These are phyloP conservation scores for Onygenales sp. DNA, from an alignment of 2,329 filamentous ascomycete species.

Conservation along the genomic window DNA sequence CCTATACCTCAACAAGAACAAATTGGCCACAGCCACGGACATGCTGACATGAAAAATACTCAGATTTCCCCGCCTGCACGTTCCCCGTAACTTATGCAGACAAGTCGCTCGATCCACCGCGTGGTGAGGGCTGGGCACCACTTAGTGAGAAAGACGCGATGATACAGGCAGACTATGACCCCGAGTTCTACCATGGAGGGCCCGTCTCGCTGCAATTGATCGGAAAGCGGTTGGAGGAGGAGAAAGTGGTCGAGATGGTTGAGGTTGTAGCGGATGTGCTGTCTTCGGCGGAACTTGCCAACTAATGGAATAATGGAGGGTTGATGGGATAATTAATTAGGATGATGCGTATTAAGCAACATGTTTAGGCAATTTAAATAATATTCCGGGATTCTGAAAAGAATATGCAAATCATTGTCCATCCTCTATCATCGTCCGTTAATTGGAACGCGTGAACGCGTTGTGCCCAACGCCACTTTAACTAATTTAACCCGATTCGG, in stretches of 20 bases:
- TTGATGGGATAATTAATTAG: too few species aligned
- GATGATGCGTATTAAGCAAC: too few species aligned
- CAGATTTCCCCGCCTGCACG: slow-evolving; percentile 18
- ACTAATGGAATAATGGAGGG: too few species aligned
- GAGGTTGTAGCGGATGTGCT: slow-evolving; percentile 23
- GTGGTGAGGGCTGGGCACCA: slow-evolving; percentile 20
- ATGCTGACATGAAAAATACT: slow-evolving; percentile 2
- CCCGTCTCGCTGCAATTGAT: slow-evolving; percentile 21
- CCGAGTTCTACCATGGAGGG: slow-evolving; percentile 22
- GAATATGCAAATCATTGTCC: too few species aligned
- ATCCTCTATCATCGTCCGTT: not conserved
- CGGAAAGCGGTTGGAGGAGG: slow-evolving; percentile 20
- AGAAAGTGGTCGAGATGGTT: slow-evolving; percentile 28
- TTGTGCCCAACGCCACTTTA: not conserved
- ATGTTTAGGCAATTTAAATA: too few species aligned
- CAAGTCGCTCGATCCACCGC: slow-evolving; percentile 12
- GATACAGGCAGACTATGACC: slow-evolving; percentile 19
- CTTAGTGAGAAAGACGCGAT: slow-evolving; percentile 18
- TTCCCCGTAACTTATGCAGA: slow-evolving; percentile 14
- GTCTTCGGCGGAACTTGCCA: too few species aligned
- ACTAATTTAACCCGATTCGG: not conserved
- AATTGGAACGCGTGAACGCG: not conserved
- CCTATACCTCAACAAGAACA: too few species aligned
- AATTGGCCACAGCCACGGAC: too few species aligned
- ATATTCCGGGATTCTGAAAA: not conserved